These are phyloP conservation scores for Fusarium miscanthi DNA, from an alignment of 2,329 filamentous ascomycete genomes.

Conservation along the genomic window DNA sequence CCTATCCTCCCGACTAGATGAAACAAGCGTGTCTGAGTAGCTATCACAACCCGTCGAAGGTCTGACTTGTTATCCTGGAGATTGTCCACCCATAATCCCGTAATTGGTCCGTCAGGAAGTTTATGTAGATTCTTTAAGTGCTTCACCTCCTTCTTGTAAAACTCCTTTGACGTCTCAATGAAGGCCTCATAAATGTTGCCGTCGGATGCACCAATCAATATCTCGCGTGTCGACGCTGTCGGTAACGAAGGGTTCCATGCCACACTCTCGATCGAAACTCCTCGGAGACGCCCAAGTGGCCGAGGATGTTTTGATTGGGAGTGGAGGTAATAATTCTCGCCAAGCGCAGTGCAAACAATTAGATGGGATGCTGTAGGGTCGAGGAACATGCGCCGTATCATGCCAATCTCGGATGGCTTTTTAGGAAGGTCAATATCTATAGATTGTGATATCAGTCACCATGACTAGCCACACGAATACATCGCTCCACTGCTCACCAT, in stretches of 20 bases:
- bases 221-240: slow-evolving; percentile 93
- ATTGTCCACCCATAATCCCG: slow-evolving; percentile 85
- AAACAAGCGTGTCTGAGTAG: slow-evolving; percentile 80
- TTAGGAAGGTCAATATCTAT: slow-evolving; percentile 96
- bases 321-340: slow-evolving; percentile 98
- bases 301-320: slow-evolving; percentile 92
- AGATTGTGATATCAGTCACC: slow-evolving; percentile 18
- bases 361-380: slow-evolving; percentile 96
- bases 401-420: slow-evolving; percentile 87
- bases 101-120: slow-evolving; percentile 83
- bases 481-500: slow-evolving; percentile 65
- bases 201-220: slow-evolving; percentile 90
- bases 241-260: slow-evolving; percentile 96
- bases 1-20: slow-evolving; percentile 85
- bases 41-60: slow-evolving; percentile 79
- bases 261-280: slow-evolving; percentile 87
- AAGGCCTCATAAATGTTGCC: slow-evolving; percentile 95
- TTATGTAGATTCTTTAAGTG: slow-evolving; percentile 88
- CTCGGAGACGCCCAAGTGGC: slow-evolving; percentile 82
- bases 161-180: slow-evolving; percentile 93
- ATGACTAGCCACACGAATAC: background rate
- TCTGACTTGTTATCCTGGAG: slow-evolving; percentile 77
- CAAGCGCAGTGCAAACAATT: slow-evolving; percentile 87
- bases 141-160: slow-evolving; percentile 94
- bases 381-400: slow-evolving; percentile 96